phyloP scores from a whole-genome alignment of 2,329 filamentous ascomycete species.

The Hymenoscyphus occultus region DNA sequence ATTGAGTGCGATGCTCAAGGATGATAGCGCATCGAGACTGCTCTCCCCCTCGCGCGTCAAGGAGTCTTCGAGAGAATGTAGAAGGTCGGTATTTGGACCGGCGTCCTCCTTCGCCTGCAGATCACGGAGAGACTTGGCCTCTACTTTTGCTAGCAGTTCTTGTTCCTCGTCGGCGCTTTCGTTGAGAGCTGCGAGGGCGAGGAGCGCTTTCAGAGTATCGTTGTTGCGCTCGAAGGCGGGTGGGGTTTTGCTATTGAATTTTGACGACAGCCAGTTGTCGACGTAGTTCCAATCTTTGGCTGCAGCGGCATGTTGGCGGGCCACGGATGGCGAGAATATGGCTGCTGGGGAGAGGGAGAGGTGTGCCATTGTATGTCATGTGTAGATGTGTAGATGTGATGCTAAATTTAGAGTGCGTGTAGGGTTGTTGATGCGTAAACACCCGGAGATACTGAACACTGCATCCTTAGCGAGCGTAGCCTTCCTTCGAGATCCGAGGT shows the following conservation, averaged over 20 bases:
- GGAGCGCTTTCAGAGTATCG: slow-evolving; percentile 73
- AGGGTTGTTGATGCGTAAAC: background rate
- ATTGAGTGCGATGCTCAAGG: slow-evolving; percentile 46
- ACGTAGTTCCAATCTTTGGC: slow-evolving; percentile 91
- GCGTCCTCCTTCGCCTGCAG: slow-evolving; percentile 42
- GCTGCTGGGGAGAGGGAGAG: slow-evolving; percentile 42
- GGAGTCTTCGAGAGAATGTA: slow-evolving; percentile 52
- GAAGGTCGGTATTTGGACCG: slow-evolving; percentile 41
- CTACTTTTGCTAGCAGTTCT: slow-evolving; percentile 54
- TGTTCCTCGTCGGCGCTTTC: slow-evolving; percentile 74
- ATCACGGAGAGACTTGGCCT: slow-evolving; percentile 57
- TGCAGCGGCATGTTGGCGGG: slow-evolving; percentile 73
- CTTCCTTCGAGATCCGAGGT: background rate
- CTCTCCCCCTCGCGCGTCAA: slow-evolving; percentile 54
- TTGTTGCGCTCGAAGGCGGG: slow-evolving; percentile 83
- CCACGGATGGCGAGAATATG: slow-evolving; percentile 66
- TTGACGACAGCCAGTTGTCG: slow-evolving; percentile 75
- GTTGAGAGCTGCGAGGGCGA: slow-evolving; percentile 71
- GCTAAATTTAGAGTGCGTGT: background rate
- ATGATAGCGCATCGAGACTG: slow-evolving; percentile 57
- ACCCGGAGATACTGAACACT: background rate
- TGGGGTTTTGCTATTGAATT: slow-evolving; percentile 60
- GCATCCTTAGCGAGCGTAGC: background rate
- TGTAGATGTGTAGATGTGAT: background rate
- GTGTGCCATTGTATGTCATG: slow-evolving; percentile 35